Conservation (phyloP, 1,284 basidiomycete species). For the Microbotryum silenes-acaulis region DNA sequence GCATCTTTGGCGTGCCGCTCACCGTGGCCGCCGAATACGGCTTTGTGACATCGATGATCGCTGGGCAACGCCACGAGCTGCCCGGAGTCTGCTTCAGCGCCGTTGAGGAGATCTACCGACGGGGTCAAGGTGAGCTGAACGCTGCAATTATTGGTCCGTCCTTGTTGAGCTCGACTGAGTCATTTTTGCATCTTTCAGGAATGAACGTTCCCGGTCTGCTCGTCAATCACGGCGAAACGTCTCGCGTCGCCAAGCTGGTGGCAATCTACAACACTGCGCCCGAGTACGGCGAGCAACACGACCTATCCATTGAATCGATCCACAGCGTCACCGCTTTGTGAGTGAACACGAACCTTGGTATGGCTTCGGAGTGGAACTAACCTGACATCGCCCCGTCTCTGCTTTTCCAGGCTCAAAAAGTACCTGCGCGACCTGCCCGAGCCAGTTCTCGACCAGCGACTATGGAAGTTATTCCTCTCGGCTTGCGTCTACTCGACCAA, state of each 20-base stretch:
- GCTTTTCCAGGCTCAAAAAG: conserved; percentile 42
- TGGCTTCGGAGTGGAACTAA: background rate
- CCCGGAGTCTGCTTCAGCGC: conserved; percentile 40
- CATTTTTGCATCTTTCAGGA: conserved; percentile 22
- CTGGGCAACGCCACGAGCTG: conserved; percentile 40
- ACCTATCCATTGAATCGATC: conserved; percentile 50
- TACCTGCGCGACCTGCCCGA: conserved; percentile 53
- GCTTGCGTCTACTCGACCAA: conserved; percentile 36
- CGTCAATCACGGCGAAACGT: conserved; percentile 37
- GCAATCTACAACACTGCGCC: conserved; percentile 39
- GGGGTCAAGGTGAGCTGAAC: conserved; percentile 34
- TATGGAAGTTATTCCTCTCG: conserved; percentile 38
- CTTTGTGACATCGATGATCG: conserved; percentile 40
- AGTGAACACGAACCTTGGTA: background rate
- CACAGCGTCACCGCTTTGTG: conserved; percentile 54
- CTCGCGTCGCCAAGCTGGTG: conserved; percentile 37
- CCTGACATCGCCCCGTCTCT: too few species aligned
- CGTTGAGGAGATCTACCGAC: conserved; percentile 42
- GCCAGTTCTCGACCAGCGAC: conserved; percentile 38
- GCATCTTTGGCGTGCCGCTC: conserved; percentile 35
- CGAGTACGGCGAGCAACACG: conserved; percentile 40
- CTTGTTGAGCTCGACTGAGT: background rate
- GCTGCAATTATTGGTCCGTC: too few species aligned
- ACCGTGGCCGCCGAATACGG: conserved; percentile 34
- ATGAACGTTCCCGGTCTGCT: conserved; percentile 40